Conservation (phyloP, 441 rosid species). For the Croton setiger region DNA sequence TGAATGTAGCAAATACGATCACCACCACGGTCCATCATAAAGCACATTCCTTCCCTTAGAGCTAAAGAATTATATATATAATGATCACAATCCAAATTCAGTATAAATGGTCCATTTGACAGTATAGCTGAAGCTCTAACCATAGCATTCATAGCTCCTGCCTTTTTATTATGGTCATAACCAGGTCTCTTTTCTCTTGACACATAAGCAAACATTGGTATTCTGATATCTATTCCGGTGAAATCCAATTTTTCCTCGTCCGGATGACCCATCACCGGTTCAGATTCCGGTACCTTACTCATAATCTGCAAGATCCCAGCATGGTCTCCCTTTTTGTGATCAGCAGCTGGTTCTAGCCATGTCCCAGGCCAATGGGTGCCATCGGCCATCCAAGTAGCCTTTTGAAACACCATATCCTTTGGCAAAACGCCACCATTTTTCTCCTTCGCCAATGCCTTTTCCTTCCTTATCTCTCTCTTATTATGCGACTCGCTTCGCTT, state of each 20-base stretch:
- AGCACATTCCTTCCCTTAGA: conserved; percentile 84
- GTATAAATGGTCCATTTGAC: conserved; percentile 85
- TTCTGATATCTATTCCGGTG: conserved; percentile 64
- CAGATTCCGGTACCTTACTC: conserved; percentile 77
- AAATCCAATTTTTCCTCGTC: conserved; percentile 67
- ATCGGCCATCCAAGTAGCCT: conserved; percentile 98
- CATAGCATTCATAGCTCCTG: conserved; percentile 94
- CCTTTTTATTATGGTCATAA: conserved; percentile 88
- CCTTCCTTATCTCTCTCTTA: conserved; percentile 47
- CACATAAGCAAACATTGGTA: conserved; percentile 81
- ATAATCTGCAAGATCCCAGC: conserved; percentile 80
- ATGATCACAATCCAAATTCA: conserved; percentile 88
- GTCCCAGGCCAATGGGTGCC: conserved; percentile 98
- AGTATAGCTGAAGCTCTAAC: conserved; percentile 87
- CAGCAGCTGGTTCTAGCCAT: conserved; percentile 56
- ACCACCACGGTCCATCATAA: conserved; percentile 96
- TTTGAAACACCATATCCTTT: conserved; percentile 30
- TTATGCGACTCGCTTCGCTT: conserved; percentile 57
- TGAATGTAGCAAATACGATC: conserved; percentile 85
- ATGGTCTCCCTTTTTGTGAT: conserved; percentile 82
- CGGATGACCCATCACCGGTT: conserved; percentile 60
- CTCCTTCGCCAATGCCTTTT: conserved; percentile 46
- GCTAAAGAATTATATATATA: conserved; percentile 72
- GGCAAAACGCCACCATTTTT: conserved; percentile 59
- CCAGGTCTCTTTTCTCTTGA: conserved; percentile 92